Base-by-base conservation (phyloP, 2,329 filamentous ascomycete species). In the Trichophyton verrucosum region DNA sequence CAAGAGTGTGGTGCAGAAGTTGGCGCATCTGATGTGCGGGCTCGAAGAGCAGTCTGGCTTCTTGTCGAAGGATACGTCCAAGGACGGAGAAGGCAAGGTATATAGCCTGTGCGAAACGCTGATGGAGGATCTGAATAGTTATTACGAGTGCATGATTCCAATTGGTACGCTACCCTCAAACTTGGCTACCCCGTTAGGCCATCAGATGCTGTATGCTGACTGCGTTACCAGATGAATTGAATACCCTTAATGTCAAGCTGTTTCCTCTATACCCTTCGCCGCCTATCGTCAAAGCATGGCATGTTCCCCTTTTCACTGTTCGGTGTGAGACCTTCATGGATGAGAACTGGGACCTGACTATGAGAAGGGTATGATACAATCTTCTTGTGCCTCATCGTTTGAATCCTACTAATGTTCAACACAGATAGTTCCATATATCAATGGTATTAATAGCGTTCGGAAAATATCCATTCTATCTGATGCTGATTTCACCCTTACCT, bases 81-180 rank as follows among this genome's bases (percentile, higher is more conserved):
- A 74, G 40, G 74, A 77, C 11, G 73, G 75, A 13, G 75, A 79
- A 66, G 70, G 80, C 61, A 75, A 80, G 71, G 80, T 81, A 58
- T 86, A 77, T 76, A 89, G 73, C 78, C 82, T 86, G 2, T 95
- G 96, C 69, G 88, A 92, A 77, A 89, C 88, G 66, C 76, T 99
- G 66, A 80, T 97, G 66, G 91, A 96, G 75, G 91, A 99, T 71
- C 72, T 99, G 66, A 96, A 97, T 71, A 95, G 95, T 68, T 99
- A 96, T 70, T 91, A 89, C 70, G 94, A 99, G 77, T 96, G 91
- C 80, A 96, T 96, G 91, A 96, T 96, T 69, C 91, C 91, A 0
- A 92, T 96, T 65, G 89, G 89, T 91, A 76, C 65, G 82, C 78
- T 47, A 38, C 55, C 30, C 60, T 22, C 33, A 38, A 38, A 13